Evolutionary conservation across 371 early-diverging fungal species (phyloP).

Genomic region (Mortierella sp.): DNA sequence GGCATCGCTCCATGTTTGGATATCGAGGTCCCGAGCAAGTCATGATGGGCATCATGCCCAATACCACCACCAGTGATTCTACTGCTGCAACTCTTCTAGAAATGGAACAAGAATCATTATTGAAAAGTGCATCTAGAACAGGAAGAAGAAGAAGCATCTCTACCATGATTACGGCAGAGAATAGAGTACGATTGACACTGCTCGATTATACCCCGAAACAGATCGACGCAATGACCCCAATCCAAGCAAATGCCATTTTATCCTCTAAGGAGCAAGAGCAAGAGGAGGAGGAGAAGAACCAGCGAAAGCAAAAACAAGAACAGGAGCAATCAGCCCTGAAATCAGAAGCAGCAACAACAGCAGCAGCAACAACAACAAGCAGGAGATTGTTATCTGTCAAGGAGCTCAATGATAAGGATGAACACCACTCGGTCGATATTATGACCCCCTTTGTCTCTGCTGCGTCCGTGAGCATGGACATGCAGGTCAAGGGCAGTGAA

Average conservation of each 20-base stretch:
- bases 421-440: background rate
- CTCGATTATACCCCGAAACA: conserved; percentile 44
- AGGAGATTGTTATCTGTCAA: background rate
- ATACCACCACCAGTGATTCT: background rate
- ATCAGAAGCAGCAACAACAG: background rate
- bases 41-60: background rate
- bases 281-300: background rate
- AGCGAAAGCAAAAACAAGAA: background rate
- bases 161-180: conserved; percentile 31
- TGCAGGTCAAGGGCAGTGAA: background rate
- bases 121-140: background rate
- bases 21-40: conserved; percentile 36
- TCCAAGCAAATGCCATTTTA: conserved; percentile 58
- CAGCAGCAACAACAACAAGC: background rate
- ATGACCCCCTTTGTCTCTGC: conserved; percentile 5
- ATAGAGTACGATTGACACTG: conserved; percentile 37
- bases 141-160: background rate
- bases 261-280: background rate
- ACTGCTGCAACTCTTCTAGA: background rate
- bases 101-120: background rate
- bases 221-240: conserved; percentile 67
- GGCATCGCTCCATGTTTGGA: conserved; percentile 44
- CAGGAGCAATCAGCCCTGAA: background rate
- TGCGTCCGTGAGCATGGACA: background rate
- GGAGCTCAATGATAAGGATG: background rate